These are phyloP conservation scores for Verticillium longisporum DNA, from an alignment of 2,329 filamentous ascomycete genomes.

Conservation along the genomic window DNA sequence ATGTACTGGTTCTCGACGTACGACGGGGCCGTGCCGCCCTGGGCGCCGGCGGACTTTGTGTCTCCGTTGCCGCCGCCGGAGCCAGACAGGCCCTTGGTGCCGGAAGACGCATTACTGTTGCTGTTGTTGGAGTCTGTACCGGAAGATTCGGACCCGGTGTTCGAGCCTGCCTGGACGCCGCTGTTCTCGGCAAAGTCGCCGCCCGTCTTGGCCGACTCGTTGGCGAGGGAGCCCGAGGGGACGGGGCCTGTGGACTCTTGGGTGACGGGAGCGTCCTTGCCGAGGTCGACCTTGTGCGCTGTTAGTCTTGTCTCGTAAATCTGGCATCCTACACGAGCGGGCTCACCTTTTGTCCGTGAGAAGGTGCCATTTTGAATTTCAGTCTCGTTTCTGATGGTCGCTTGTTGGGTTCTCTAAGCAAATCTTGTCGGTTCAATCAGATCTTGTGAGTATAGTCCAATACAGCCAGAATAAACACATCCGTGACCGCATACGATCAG, in stretches of 20 bases:
- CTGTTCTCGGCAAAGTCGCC: constrained; percentile 58
- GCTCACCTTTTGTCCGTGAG: neutral
- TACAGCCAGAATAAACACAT: neutral
- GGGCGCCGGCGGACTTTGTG: constrained; percentile 3
- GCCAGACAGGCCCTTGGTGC: neutral
- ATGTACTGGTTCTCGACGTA: constrained; percentile 28
- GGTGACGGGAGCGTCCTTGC: constrained; percentile 39
- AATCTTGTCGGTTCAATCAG: neutral
- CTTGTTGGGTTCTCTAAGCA: too few species aligned
- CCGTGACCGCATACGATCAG: neutral
- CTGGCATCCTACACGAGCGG: neutral
- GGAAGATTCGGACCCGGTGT: neutral
- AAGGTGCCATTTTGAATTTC: neutral
- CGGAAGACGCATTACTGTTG: too few species aligned
- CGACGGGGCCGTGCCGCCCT: constrained; percentile 24
- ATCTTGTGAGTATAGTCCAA: neutral
- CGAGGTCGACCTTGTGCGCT: constrained; percentile 29
- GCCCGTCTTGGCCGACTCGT: constrained; percentile 56
- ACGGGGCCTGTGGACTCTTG: constrained; percentile 59
- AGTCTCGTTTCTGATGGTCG: too few species aligned
- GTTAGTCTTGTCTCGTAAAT: neutral
- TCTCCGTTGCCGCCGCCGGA: constrained; percentile 2
- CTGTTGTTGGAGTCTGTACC: too few species aligned
- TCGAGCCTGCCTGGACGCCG: constrained; percentile 28
- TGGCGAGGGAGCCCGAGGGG: constrained; percentile 65